Percentiles rank a stretch among this genome's conserved stretches.
These are phyloP conservation scores for Apophysomyces elegans DNA, from an alignment of 371 early-diverging fungal species.

Conservation along the genomic window DNA sequence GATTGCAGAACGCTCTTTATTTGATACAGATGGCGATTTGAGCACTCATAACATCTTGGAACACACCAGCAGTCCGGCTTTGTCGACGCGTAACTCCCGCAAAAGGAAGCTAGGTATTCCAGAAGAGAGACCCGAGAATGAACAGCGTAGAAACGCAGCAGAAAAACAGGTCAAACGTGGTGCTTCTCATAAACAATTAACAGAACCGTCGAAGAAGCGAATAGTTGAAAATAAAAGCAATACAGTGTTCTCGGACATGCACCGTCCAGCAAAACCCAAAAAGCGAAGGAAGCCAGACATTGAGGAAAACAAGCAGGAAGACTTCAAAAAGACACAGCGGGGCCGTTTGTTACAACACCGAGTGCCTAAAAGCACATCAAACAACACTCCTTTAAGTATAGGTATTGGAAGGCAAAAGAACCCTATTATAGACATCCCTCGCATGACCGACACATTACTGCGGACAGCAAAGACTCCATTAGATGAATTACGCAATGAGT, in stretches of 20 bases:
- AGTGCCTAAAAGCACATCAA: too few relatives aligned
- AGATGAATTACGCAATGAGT: conserved; percentile 36
- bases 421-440: conserved; percentile 5
- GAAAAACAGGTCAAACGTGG: neutral
- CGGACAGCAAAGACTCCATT: conserved; percentile 32
- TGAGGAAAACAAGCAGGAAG: neutral
- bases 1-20: conserved; percentile 29
- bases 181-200: neutral
- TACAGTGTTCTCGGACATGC: neutral
- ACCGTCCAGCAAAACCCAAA: neutral
- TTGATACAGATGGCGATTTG: conserved; percentile 54
- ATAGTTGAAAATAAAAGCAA: neutral
- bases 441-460: conserved; percentile 20
- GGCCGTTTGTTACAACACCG: neutral
- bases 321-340: neutral
- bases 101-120: conserved; percentile 10
- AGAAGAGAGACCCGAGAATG: conserved; percentile 6
- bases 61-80: conserved; percentile 16
- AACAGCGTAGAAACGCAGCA: neutral
- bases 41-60: conserved; percentile 45
- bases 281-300: neutral
- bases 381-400: too few relatives aligned
- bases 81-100: conserved; percentile 16
- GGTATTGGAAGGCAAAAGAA: neutral
- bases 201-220: neutral